Conservation (phyloP, 2,329 filamentous ascomycete genomes). For the Gliomastix tumulicola region DNA sequence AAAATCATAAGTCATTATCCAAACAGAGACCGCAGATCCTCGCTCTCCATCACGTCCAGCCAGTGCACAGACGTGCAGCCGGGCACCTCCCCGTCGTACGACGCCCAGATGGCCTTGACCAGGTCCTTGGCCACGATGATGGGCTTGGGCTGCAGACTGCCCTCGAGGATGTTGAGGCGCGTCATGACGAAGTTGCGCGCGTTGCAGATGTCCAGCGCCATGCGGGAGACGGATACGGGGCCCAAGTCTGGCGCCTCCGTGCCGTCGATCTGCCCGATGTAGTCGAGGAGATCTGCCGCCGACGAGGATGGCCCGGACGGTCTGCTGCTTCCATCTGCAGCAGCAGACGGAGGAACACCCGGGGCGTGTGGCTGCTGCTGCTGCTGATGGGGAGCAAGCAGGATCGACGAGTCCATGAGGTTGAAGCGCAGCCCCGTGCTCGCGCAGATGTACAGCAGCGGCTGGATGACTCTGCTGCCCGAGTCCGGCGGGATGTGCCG, state of each 20-base stretch:
- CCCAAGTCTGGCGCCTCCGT: slow-evolving; percentile 8
- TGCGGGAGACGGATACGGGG: background rate
- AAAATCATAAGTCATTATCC: slow-evolving; percentile 10
- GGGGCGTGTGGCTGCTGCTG: too few species aligned
- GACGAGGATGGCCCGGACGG: background rate
- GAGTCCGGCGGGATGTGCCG: slow-evolving; percentile 24
- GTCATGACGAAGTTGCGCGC: slow-evolving; percentile 30
- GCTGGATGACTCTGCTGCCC: slow-evolving; percentile 26
- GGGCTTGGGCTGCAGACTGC: slow-evolving; percentile 30
- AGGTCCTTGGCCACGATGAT: slow-evolving; percentile 32
- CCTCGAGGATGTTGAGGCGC: slow-evolving; percentile 27
- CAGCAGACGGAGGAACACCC: too few species aligned
- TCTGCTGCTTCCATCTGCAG: background rate
- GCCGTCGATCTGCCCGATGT: slow-evolving; percentile 7
- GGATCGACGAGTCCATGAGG: too few species aligned
- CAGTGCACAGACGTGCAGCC: slow-evolving; percentile 27
- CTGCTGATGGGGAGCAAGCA: too few species aligned
- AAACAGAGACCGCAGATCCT: slow-evolving; percentile 23
- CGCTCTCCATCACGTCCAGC: slow-evolving; percentile 33
- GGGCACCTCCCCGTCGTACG: slow-evolving; percentile 27
- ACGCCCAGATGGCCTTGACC: slow-evolving; percentile 30
- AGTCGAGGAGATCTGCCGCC: slow-evolving; percentile 1
- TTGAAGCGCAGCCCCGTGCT: slow-evolving; percentile 23
- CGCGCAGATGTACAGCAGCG: slow-evolving; percentile 26
- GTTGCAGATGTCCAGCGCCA: slow-evolving; percentile 26